Conservation (phyloP, 768 basidiomycete species). For the Neoboletus subvelutipes region DNA sequence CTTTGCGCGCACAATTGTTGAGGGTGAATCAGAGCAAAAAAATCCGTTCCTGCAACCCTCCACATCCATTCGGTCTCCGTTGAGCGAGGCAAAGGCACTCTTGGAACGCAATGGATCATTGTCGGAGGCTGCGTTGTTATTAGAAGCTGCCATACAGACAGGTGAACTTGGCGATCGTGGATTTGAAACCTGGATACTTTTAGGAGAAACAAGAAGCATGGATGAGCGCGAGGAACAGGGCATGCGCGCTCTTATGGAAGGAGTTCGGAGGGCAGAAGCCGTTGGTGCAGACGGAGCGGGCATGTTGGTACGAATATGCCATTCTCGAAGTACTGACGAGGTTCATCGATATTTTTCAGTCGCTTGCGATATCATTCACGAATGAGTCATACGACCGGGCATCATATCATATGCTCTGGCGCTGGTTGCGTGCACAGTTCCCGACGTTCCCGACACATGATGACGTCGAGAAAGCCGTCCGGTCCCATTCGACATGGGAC, state of each 20-base stretch:
- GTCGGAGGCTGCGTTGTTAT: slow-evolving; percentile 79
- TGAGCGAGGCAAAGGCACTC: slow-evolving; percentile 74
- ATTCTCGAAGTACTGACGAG: neutral
- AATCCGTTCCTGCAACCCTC: slow-evolving; percentile 68
- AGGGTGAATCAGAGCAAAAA: slow-evolving; percentile 51
- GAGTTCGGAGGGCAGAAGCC: slow-evolving; percentile 63
- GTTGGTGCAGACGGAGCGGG: slow-evolving; percentile 65
- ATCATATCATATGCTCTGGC: slow-evolving; percentile 80
- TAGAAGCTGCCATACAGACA: slow-evolving; percentile 88
- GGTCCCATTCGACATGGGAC: slow-evolving; percentile 72
- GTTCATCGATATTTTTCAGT: slow-evolving; percentile 46
- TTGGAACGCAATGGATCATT: slow-evolving; percentile 81
- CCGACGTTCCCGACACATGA: slow-evolving; percentile 55
- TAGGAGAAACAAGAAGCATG: slow-evolving; percentile 89
- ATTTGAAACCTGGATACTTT: slow-evolving; percentile 88
- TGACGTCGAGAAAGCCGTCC: slow-evolving; percentile 53
- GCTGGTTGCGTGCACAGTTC: slow-evolving; percentile 74
- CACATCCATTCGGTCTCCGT: slow-evolving; percentile 43
- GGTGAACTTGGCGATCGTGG: slow-evolving; percentile 79
- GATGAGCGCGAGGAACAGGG: slow-evolving; percentile 84
- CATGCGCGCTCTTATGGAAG: slow-evolving; percentile 75
- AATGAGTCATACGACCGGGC: slow-evolving; percentile 91
- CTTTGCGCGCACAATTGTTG: neutral
- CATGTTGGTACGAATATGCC: slow-evolving; percentile 58
- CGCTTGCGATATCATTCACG: slow-evolving; percentile 92